These are phyloP conservation scores for Auriscalpium orientale DNA, from an alignment of 768 basidiomycete species.

Conservation along the genomic window DNA sequence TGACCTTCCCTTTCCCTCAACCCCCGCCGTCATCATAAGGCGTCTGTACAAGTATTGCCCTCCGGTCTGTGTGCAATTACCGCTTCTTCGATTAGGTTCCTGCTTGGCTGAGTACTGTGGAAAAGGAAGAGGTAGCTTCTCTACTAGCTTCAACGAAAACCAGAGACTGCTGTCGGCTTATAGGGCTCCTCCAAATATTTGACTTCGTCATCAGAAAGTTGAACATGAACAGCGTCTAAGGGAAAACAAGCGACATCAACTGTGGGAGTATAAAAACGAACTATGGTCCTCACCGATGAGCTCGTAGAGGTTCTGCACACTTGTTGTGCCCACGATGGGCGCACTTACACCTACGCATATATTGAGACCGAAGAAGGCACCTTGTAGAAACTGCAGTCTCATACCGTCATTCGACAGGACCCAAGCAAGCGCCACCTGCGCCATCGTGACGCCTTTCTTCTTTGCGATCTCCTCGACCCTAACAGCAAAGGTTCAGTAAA, in stretches of 20 bases:
- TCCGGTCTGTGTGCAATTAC: too few relatives aligned
- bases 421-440: slow-evolving; percentile 34
- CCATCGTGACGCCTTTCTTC: slow-evolving; percentile 28
- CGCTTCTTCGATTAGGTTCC: too few relatives aligned
- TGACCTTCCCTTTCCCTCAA: too few relatives aligned
- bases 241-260: background rate
- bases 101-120: too few relatives aligned
- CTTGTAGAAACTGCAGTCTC: background rate
- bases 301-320: slow-evolving; percentile 25
- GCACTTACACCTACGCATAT: slow-evolving; percentile 17
- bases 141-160: too few relatives aligned
- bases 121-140: too few relatives aligned
- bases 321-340: slow-evolving; percentile 32
- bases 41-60: too few relatives aligned
- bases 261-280: background rate
- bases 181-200: slow-evolving; percentile 34
- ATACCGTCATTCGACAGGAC: slow-evolving; percentile 18
- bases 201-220: slow-evolving; percentile 34
- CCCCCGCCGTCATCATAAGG: too few relatives aligned
- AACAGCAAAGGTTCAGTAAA: background rate
- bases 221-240: slow-evolving; percentile 25
- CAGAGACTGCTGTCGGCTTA: slow-evolving; percentile 7
- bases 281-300: slow-evolving; percentile 16
- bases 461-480: slow-evolving; percentile 30
- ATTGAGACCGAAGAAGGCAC: background rate